A percentile compares a stretch with the other conserved stretches of the same genome.
Evolutionary conservation across 1,139 yeast species (phyloP).

Genomic region (Candida frijolesensis): DNA sequence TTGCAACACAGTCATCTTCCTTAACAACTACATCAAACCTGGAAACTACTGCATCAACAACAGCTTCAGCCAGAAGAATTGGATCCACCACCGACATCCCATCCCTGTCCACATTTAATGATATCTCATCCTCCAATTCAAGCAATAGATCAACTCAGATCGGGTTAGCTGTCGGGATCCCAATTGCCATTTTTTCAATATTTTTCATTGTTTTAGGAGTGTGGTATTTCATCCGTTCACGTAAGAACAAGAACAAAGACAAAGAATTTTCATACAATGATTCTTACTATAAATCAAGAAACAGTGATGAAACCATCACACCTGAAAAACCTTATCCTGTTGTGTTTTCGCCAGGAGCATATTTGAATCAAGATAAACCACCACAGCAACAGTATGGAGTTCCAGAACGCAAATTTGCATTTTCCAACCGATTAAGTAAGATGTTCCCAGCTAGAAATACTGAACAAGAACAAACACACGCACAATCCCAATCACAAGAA

Average conservation of each 20-base stretch:
- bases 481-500: background rate
- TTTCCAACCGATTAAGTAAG: constrained; percentile 3
- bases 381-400: background rate
- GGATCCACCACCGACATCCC: constrained; percentile 7
- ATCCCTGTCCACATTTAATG: constrained; percentile 8
- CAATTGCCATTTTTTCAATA: constrained; percentile 35
- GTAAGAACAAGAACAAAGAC: constrained; percentile 18
- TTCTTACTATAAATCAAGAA: constrained; percentile 6
- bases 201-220: constrained; percentile 26
- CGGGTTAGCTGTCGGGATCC: constrained; percentile 49
- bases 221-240: constrained; percentile 23
- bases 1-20: background rate
- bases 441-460: constrained; percentile 4
- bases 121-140: constrained; percentile 3
- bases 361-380: constrained; percentile 6
- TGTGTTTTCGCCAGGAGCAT: constrained; percentile 14
- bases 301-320: constrained; percentile 11
- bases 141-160: constrained; percentile 22
- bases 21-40: background rate
- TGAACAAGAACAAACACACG: background rate
- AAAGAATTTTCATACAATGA: constrained; percentile 12
- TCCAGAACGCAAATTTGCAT: background rate
- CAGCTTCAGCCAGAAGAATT: constrained; percentile 6
- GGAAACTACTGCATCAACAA: constrained; percentile 6
- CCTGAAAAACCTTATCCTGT: constrained; percentile 14